Evolutionary conservation across 441 rosid species (phyloP), one percentile per base, ranked within the genome.

Genomic region (Erysimum cheiri): DNA sequence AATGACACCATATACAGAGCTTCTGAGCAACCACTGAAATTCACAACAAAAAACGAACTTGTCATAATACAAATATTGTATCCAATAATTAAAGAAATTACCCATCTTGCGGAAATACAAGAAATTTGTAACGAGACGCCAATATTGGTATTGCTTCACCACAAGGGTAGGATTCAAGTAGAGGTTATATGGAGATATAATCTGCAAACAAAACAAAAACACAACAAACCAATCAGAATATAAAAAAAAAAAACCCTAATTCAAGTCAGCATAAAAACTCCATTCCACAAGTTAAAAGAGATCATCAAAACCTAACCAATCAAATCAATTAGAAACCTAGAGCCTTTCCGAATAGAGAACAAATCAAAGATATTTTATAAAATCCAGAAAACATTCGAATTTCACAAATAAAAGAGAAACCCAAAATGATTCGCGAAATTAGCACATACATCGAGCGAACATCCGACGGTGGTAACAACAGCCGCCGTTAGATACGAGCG

Each of bases 101-200:
- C 99, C 97, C 99, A 93, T 91, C 80, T 93, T 89, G 12, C 98
- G 84, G 83, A 93, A 96, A 86, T 87, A 96, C 58, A 96, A 79
- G 78, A 96, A 96, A 77, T 96, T 96, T 40, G 99, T 96, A 79
- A 96, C 46, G 64, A 96, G 98, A 72, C 99, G 97, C 99, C 99
- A 96, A 72, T 89, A 83, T 63, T 96, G 96, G 76, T 89, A 91
- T 40, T 89, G 86, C 89, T 89, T 86, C 58, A 92, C 85, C 72
- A 96, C 94, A 43, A 91, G 92, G 5, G 80, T 84, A 0, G 99
- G 98, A 75, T 93, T 74, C 90, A 96, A 82, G 80, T 93, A 96
- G 3, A 96, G 87, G 62, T 89, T 84, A 71, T 87, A 80, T 10
- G 97, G 98, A 15, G 98, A 87, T 73, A 96, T 93, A 56, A 96